Percentiles rank a stretch among this genome's conserved stretches.
Conservation (phyloP, 2,329 filamentous ascomycete genomes). For the Ploettnerulaceae sp. region DNA sequence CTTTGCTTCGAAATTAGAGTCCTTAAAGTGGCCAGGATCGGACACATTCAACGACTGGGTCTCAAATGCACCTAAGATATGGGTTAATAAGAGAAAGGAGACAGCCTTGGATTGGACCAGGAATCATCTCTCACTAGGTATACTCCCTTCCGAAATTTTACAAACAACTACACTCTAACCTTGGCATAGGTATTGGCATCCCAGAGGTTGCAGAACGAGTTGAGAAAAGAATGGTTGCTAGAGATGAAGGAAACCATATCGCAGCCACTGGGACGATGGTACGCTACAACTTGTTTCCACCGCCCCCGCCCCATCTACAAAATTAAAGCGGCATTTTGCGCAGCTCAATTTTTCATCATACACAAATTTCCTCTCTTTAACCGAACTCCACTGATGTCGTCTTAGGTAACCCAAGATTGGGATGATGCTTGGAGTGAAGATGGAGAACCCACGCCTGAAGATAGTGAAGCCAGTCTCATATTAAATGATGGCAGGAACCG, state of each 20-base stretch:
- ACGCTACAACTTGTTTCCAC: background rate
- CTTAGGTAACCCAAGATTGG: slow-evolving; percentile 54
- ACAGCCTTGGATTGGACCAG: slow-evolving; percentile 72
- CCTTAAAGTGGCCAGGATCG: slow-evolving; percentile 57
- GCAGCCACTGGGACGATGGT: slow-evolving; percentile 44
- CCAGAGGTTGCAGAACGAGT: slow-evolving; percentile 73
- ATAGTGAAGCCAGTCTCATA: slow-evolving; percentile 17
- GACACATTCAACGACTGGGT: slow-evolving; percentile 73
- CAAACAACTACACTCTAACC: slow-evolving; percentile 1
- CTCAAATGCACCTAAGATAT: slow-evolving; percentile 71
- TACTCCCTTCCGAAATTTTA: background rate
- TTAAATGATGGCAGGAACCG: slow-evolving; percentile 17
- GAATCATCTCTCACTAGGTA: slow-evolving; percentile 51
- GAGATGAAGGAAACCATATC: slow-evolving; percentile 60
- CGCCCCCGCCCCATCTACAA: no score
- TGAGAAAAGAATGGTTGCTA: slow-evolving; percentile 74
- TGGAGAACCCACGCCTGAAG: slow-evolving; percentile 36
- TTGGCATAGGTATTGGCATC: slow-evolving; percentile 53
- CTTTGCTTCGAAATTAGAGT: slow-evolving; percentile 61
- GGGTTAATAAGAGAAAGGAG: slow-evolving; percentile 81
- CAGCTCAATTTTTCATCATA: no score
- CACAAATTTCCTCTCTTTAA: background rate
- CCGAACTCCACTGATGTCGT: background rate
- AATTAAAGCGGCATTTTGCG: no score
- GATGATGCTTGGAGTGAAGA: slow-evolving; percentile 71